Percentiles rank a stretch among this genome's conserved stretches.
Conservation (phyloP, 2,329 filamentous ascomycete species). For the Colletotrichum spaethianum region DNA sequence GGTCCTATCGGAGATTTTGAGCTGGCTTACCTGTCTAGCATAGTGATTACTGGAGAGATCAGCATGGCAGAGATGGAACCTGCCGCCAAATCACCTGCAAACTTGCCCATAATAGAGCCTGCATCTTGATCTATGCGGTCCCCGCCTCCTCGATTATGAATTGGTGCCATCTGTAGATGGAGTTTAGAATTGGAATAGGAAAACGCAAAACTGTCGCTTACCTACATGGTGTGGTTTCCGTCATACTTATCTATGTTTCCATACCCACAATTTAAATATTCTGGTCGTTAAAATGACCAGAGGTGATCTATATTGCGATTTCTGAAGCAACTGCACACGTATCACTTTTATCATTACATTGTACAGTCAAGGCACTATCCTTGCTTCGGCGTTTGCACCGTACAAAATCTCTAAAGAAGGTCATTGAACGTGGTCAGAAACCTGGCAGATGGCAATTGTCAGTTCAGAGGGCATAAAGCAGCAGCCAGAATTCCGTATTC, state of each 20-base stretch:
- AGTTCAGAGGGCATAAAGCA: neutral
- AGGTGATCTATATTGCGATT: no score
- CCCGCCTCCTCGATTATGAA: neutral
- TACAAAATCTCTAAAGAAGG: neutral
- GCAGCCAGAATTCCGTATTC: neutral
- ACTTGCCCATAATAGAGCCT: constrained; percentile 10
- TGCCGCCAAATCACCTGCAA: constrained; percentile 44
- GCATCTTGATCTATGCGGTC: neutral
- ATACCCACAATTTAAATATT: neutral
- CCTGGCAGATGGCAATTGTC: neutral
- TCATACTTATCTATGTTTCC: constrained; percentile 22
- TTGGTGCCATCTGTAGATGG: constrained; percentile 1
- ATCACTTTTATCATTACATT: neutral
- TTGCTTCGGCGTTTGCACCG: neutral
- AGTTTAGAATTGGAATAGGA: neutral
- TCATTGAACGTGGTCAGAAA: neutral
- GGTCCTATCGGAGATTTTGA: neutral
- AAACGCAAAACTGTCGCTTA: neutral
- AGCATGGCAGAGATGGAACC: constrained; percentile 47
- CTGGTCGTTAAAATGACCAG: neutral
- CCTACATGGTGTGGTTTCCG: neutral
- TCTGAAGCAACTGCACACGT: neutral
- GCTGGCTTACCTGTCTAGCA: constrained; percentile 47
- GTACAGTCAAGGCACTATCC: neutral
- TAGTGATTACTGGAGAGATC: constrained; percentile 47